phyloP scores from a whole-genome alignment of 257 asterid genomes.

The Anisodus acutangulus region DNA sequence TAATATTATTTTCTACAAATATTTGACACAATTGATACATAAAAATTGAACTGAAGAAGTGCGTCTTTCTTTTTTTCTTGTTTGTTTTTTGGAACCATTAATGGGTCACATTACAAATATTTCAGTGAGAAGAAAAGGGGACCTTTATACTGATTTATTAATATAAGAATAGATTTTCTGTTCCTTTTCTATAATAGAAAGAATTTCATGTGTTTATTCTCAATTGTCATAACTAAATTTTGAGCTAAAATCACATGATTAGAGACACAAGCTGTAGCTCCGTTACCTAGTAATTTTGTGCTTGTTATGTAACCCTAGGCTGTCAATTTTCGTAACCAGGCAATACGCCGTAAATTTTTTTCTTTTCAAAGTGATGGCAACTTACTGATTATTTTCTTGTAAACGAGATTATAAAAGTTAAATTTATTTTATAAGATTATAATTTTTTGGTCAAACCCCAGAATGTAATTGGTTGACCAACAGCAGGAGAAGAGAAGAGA shows the following conservation, averaged over 20 bases:
- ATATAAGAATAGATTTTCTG: neutral
- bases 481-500: too few species aligned
- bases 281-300: neutral
- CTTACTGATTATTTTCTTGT: neutral
- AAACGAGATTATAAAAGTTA: neutral
- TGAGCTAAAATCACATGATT: neutral
- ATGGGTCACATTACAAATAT: neutral
- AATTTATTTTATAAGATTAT: too few species aligned
- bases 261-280: neutral
- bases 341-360: neutral
- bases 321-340: neutral
- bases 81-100: neutral
- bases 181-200: neutral
- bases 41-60: too few species aligned
- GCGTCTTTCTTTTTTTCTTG: too few species aligned
- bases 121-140: neutral
- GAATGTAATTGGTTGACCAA: too few species aligned
- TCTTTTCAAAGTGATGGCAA: neutral
- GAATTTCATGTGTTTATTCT: neutral
- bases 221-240: neutral
- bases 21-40: too few species aligned
- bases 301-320: neutral
- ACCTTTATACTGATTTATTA: too few species aligned
- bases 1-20: too few species aligned
- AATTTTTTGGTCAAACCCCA: too few species aligned